phyloP scores from a whole-genome alignment of 805 yeast species.

The Candida glaebosa region DNA sequence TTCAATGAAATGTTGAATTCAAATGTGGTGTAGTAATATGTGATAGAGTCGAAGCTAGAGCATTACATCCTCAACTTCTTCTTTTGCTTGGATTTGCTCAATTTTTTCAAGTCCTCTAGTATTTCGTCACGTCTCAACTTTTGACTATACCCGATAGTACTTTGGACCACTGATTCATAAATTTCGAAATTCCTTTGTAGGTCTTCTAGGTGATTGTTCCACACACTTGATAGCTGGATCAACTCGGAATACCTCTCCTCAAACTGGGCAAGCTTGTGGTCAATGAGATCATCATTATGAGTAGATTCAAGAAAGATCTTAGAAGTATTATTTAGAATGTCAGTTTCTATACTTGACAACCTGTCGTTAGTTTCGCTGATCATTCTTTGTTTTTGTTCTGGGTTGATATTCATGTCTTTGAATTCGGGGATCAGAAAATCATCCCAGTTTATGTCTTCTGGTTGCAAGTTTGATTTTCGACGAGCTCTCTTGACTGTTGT shows the following conservation, averaged over 20 bases:
- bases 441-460: slow-evolving; percentile 32
- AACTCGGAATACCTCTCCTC: slow-evolving; percentile 23
- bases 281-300: slow-evolving; percentile 19
- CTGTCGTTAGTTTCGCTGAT: slow-evolving; percentile 23
- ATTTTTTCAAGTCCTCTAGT: slow-evolving; percentile 27
- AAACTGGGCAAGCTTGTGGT: slow-evolving; percentile 34
- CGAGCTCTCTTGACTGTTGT: slow-evolving; percentile 6
- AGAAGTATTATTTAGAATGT: slow-evolving; percentile 30
- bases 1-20: neutral
- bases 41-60: neutral
- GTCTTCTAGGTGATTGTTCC: slow-evolving; percentile 50
- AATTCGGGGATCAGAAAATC: slow-evolving; percentile 35
- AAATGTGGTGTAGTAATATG: neutral
- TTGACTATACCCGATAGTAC: slow-evolving; percentile 87
- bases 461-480: slow-evolving; percentile 20
- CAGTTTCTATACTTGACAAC: slow-evolving; percentile 31
- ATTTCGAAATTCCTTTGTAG: slow-evolving; percentile 64
- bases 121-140: slow-evolving; percentile 56
- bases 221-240: slow-evolving; percentile 34
- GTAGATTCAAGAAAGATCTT: slow-evolving; percentile 20
- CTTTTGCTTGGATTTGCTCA: slow-evolving; percentile 17
- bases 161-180: slow-evolving; percentile 85
- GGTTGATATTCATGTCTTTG: slow-evolving; percentile 24
- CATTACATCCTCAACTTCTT: slow-evolving; percentile 8
- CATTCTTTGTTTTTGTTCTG: slow-evolving; percentile 22